Evolutionary conservation across 768 basidiomycete genomes (phyloP), one percentile per base, ranked within the genome.

Genomic region (Suillus bovinus): DNA sequence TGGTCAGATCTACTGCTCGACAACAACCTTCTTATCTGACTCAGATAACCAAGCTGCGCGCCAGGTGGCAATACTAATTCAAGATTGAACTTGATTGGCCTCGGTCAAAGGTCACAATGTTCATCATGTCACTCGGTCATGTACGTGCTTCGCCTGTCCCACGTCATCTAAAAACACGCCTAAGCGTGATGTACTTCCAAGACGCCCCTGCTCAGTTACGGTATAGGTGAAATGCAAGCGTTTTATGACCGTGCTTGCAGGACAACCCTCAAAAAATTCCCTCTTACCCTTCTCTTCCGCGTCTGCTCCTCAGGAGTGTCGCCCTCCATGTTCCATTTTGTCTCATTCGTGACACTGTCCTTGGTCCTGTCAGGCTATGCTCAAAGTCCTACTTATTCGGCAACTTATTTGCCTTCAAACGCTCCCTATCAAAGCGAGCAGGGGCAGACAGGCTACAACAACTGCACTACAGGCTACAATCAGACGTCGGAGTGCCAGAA

Each of bases 401-500:
- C 82, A 39, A 79, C 81, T 33, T 84, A 81, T 64, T 77, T 82
- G 36, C 84, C 82, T 53, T 78, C 79, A 17, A 81, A 81, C 62
- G 74, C 77, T 4, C 83, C 84, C 22, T 69, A 76, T 49, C 75
- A 79, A 17, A 78, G 81, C 16, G 82, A 90, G 69, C 68, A 80
- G 47, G 89, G 86, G 31, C 89, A 89, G 72, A 61, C 79, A 9
- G 87, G 86, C 17, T 86, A 86, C 16, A 88, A 90, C 71, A 75
- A 81, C 61, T 94, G 91, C 71, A 87, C 86, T 10, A 80, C 82
- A 4, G 76, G 71, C 20, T 72, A 78, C 56, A 83, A 78, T 70
- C 86, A 86, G 72, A 78, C 75, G 5, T 87, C 87, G 4, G 72
- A 74, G 61, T 93, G 91, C 74, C 91, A 92, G 69, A 86, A 86